Evolutionary conservation across 2,329 filamentous ascomycete genomes (phyloP).

Genomic region (Penicillium sp.): DNA sequence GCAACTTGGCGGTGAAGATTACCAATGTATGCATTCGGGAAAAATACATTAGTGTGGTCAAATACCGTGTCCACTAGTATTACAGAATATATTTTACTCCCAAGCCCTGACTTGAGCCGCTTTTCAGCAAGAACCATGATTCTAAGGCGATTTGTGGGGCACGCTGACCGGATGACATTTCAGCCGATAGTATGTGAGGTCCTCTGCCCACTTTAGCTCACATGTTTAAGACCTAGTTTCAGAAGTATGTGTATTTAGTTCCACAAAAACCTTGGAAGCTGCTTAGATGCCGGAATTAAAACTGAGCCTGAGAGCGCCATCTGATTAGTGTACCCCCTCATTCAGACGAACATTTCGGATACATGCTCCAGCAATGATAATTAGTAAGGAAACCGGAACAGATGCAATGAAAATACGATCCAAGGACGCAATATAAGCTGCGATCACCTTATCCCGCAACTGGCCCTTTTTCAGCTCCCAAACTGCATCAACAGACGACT

Average conservation of each 20-base stretch:
- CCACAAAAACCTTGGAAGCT: too few relatives aligned
- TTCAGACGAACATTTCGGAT: neutral
- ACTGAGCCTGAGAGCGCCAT: too few relatives aligned
- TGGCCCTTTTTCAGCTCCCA: neutral
- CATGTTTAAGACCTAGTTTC: too few relatives aligned
- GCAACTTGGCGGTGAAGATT: constrained; percentile 1
- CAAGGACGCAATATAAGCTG: neutral
- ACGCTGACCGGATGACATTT: too few relatives aligned
- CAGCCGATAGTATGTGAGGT: too few relatives aligned
- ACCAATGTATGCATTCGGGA: neutral
- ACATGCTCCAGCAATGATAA: neutral
- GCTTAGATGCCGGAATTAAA: too few relatives aligned
- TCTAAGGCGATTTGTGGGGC: too few relatives aligned
- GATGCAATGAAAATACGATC: neutral
- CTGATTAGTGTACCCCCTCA: neutral
- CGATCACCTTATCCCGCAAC: neutral
- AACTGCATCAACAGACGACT: neutral
- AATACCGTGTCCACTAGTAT: neutral
- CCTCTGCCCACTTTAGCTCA: too few relatives aligned
- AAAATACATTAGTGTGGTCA: neutral
- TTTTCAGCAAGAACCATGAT: too few relatives aligned
- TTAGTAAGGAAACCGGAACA: neutral
- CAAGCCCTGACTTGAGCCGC: too few relatives aligned
- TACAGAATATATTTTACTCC: neutral
- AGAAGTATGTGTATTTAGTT: too few relatives aligned